Conservation (phyloP, 257 asterid genomes). For the Solanum verrucosum region DNA sequence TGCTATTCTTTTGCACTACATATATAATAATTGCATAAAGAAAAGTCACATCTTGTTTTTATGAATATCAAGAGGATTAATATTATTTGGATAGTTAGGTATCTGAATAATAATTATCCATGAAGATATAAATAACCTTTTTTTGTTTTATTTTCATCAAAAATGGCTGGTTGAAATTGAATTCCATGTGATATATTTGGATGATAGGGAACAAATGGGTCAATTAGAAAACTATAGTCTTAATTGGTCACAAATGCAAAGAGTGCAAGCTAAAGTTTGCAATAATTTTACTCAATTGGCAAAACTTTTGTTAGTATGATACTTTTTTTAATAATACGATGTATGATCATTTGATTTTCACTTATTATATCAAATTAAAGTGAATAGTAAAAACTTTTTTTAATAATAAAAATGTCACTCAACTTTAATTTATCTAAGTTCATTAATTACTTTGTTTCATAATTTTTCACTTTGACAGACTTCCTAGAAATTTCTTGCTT, state of each 20-base stretch:
- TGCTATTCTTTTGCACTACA: not conserved
- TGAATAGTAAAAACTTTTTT: not conserved
- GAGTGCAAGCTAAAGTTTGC: not conserved
- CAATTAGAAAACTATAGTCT: conserved; percentile 4
- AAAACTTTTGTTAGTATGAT: not conserved
- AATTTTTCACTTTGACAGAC: not conserved
- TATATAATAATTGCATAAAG: not conserved
- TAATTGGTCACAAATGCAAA: not conserved
- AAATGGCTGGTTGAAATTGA: conserved; percentile 23
- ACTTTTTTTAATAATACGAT: not conserved
- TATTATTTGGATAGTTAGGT: not conserved
- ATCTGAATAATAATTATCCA: not conserved
- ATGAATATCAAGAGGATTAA: not conserved
- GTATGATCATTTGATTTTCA: not conserved
- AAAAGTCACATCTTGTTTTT: not conserved
- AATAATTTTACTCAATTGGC: not conserved
- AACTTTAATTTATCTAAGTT: not conserved
- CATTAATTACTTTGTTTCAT: not conserved
- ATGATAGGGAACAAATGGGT: conserved; percentile 34
- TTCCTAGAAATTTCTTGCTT: not conserved
- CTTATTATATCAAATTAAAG: not conserved
- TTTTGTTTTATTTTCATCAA: not conserved
- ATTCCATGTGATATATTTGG: conserved; percentile 35
- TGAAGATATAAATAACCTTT: not conserved
- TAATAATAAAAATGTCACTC: not conserved